Evolutionary conservation across 768 basidiomycete species (phyloP).

Genomic region (Boletus sp.): DNA sequence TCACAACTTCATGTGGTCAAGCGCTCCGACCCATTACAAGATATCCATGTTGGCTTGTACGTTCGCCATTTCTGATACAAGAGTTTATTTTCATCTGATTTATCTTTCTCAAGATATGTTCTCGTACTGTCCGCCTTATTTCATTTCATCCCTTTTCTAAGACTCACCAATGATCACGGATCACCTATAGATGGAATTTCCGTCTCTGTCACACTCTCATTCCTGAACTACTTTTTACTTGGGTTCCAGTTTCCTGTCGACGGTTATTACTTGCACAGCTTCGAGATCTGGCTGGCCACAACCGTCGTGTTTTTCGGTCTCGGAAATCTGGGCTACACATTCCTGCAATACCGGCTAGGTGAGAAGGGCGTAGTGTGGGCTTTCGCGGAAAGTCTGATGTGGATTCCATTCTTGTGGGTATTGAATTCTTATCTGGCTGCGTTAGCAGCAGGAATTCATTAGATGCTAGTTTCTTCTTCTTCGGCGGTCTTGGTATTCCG

Average conservation of each 20-base stretch:
- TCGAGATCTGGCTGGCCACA: conserved; percentile 78
- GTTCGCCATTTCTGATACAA: conserved; percentile 16
- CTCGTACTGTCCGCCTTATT: conserved; percentile 43
- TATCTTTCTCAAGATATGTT: conserved; percentile 39
- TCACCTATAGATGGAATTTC: conserved; percentile 49
- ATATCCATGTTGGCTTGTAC: conserved; percentile 55
- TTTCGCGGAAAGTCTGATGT: conserved; percentile 25
- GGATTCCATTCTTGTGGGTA: conserved; percentile 38
- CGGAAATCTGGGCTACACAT: conserved; percentile 67
- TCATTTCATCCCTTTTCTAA: background rate
- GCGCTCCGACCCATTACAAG: conserved; percentile 80
- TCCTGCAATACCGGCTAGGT: conserved; percentile 72
- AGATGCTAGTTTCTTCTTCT: conserved; percentile 43
- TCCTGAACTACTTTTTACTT: conserved; percentile 73
- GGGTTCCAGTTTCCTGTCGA: conserved; percentile 72
- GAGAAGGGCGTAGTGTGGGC: conserved; percentile 25
- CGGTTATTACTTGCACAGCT: conserved; percentile 73
- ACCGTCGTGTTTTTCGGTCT: conserved; percentile 74
- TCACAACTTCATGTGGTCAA: conserved; percentile 71
- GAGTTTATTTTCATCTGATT: background rate
- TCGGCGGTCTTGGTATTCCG: conserved; percentile 55
- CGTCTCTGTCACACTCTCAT: conserved; percentile 57
- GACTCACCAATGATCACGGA: background rate
- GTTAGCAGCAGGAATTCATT: conserved; percentile 4
- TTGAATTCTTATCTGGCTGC: background rate